Base-by-base conservation (phyloP, 176 grass and related monocot species). In the Raddia distichophylla region DNA sequence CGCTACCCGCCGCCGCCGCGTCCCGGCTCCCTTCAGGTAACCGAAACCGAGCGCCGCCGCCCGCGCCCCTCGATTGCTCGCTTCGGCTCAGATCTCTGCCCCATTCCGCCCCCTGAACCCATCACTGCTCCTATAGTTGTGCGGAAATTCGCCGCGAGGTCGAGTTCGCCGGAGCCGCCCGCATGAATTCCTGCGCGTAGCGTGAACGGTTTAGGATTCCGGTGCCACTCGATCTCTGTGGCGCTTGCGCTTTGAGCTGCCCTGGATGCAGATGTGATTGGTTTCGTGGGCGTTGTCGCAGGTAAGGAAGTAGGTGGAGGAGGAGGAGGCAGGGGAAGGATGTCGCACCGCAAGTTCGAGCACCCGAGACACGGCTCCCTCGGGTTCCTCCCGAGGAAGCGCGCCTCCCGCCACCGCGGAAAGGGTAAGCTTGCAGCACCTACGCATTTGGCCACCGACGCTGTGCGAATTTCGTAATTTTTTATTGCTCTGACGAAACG, bases 331-430 rank as follows among this genome's bases (percentile, higher is more conserved):
- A 35, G 70, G 37, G 65, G 56, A 73, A 64, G 59, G 73, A 99
- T 99, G 96, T 99, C 96, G 54, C 96, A 99, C 84, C 83, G 96
- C 8, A 99, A 99, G 78, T 99, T 99, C 64, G 96, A 99, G 90
- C 96, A 99, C 85, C 96, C 96, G 71, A 91, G 96, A 87, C 96
- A 99, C 37, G 96, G 96, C 8, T 98, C 93, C 72, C 93, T 98
- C 18, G 96, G 96, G 33, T 99, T 99, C 84, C 89, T 99, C 50
- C 96, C 93, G 9, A 95, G 93, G 91, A 99, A 99, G 90, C 85
- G 96, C 5, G 71, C 68, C 48, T 87, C 88, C 10, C 96, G 96
- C 63, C 96, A 99, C 84, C 96, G 96, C 46, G 96, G 96, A 76
- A 98, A 95, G 88, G 96, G 96, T 98, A 90, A 1, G 65, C 47